A percentile compares a stretch with the other conserved stretches of the same genome.
Conservation (phyloP, 2,329 filamentous ascomycete genomes). For the Pseudocercospora crystallina region DNA sequence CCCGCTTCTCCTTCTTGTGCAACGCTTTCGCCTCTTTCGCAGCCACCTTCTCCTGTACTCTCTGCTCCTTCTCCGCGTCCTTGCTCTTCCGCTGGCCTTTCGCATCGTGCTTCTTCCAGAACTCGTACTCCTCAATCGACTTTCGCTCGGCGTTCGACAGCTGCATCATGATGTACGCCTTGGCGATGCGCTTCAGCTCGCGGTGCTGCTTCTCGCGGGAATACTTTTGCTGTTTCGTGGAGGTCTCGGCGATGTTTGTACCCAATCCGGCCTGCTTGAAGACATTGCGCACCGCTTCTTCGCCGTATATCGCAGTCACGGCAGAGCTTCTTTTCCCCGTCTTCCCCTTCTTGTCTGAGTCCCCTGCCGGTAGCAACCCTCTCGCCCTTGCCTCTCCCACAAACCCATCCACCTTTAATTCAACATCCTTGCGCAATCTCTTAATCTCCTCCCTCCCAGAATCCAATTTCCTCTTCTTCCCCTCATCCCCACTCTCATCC, state of each 20-base stretch:
- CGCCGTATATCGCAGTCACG: constrained; percentile 5
- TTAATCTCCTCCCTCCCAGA: constrained; percentile 3
- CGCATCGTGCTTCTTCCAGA: constrained; percentile 1
- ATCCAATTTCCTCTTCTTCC: constrained; percentile 21
- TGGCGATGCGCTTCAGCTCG: constrained; percentile 20
- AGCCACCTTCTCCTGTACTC: constrained; percentile 17
- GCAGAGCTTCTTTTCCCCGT: constrained; percentile 3
- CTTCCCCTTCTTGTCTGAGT: constrained; percentile 16
- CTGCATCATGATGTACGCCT: constrained; percentile 13
- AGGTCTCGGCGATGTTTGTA: neutral
- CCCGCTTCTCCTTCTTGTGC: constrained; percentile 14
- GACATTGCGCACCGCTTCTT: constrained; percentile 5
- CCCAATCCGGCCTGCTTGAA: constrained; percentile 11
- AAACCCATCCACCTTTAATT: constrained; percentile 3
- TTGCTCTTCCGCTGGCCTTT: constrained; percentile 4
- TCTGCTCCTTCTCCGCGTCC: constrained; percentile 6
- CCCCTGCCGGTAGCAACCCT: constrained; percentile 1
- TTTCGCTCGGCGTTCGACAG: constrained; percentile 14
- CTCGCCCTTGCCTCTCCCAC: constrained; percentile 10
- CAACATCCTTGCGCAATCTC: constrained; percentile 7
- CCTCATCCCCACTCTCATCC: constrained; percentile 6
- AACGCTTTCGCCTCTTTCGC: constrained; percentile 17
- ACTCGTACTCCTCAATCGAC: constrained; percentile 7
- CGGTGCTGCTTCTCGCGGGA: constrained; percentile 17
- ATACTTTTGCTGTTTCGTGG: constrained; percentile 15